A percentile compares a stretch with the other conserved stretches of the same genome.
phyloP scores from a whole-genome alignment of 2,329 filamentous ascomycete species.

The Phyllachora maydis region DNA sequence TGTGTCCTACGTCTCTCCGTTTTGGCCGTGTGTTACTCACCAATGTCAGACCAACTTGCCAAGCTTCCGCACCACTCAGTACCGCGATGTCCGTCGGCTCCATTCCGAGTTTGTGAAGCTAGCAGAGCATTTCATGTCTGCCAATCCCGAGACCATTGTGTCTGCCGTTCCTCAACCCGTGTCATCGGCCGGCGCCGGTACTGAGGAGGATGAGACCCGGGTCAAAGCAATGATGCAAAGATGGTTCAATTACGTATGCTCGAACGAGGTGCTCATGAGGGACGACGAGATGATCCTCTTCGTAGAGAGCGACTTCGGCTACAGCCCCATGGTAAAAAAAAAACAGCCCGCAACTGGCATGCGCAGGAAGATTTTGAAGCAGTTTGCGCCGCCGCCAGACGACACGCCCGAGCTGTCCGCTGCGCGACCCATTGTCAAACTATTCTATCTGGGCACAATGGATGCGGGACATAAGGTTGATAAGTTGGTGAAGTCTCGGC shows the following conservation, averaged over 20 bases:
- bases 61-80: slow-evolving; percentile 92
- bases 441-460: slow-evolving; percentile 90
- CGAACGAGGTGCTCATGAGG: slow-evolving; percentile 77
- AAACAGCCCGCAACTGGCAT: slow-evolving; percentile 95
- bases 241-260: slow-evolving; percentile 88
- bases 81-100: slow-evolving; percentile 85
- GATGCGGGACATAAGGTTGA: slow-evolving; percentile 96
- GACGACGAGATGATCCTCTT: slow-evolving; percentile 97
- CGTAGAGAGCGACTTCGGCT: slow-evolving; percentile 97
- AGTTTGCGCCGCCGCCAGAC: slow-evolving; percentile 92
- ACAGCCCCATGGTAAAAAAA: slow-evolving; percentile 85
- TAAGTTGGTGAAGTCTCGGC: slow-evolving; percentile 72
- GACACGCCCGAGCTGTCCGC: slow-evolving; percentile 89
- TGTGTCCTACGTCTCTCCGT: slow-evolving; percentile 10
- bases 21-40: slow-evolving; percentile 7
- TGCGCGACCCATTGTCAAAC: slow-evolving; percentile 76
- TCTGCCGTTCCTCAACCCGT: slow-evolving; percentile 88
- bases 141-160: slow-evolving; percentile 90
- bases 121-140: slow-evolving; percentile 86
- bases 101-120: slow-evolving; percentile 94
- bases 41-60: slow-evolving; percentile 75
- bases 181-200: slow-evolving; percentile 84
- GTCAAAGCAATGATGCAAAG: slow-evolving; percentile 81
- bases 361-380: slow-evolving; percentile 86
- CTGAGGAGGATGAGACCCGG: slow-evolving; percentile 80